A percentile compares a stretch with the other conserved stretches of the same genome.
phyloP scores from a whole-genome alignment of 345 rosid species.

The Kernera saxatilis region DNA sequence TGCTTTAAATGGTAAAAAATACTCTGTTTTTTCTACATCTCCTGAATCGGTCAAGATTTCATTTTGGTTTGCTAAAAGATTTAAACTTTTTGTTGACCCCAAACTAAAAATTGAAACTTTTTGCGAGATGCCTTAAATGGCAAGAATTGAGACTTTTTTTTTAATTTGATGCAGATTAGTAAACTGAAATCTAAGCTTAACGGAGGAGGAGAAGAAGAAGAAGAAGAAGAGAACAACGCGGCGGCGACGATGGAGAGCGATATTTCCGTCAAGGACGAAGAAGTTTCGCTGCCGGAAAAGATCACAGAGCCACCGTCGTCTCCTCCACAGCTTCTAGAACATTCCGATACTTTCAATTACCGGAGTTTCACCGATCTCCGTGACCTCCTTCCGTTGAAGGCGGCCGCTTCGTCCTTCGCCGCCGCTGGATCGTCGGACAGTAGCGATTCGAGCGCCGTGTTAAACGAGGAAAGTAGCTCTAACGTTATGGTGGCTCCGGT shows the following conservation, averaged over 20 bases:
- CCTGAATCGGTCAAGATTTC: no score
- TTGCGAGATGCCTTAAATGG: not conserved
- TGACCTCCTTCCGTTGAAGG: conserved; percentile 41
- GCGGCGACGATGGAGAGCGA: conserved; percentile 49
- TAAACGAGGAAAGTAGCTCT: conserved; percentile 74
- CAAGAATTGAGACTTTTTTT: not conserved
- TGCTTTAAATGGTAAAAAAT: not conserved
- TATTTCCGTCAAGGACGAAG: conserved; percentile 61
- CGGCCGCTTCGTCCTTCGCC: conserved; percentile 27
- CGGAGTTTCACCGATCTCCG: conserved; percentile 41
- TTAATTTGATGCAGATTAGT: conserved; percentile 45
- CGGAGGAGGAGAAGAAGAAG: conserved; percentile 15
- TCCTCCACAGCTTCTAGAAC: conserved; percentile 26
- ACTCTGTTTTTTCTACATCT: no score
- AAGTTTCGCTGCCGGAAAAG: conserved; percentile 37
- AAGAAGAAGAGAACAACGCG: conserved; percentile 12
- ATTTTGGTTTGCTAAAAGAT: no score
- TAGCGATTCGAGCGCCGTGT: conserved; percentile 69
- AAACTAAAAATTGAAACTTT: no score
- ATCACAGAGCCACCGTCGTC: conserved; percentile 22
- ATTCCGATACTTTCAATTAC: conserved; percentile 39
- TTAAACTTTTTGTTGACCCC: not conserved
- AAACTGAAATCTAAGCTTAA: conserved; percentile 68
- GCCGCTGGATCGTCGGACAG: conserved; percentile 83
- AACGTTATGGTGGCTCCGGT: conserved; percentile 41